Evolutionary conservation across 306 rosid species (phyloP), one percentile per base, ranked within the genome.

Genomic region (Psophocarpus tetragonolobus): DNA sequence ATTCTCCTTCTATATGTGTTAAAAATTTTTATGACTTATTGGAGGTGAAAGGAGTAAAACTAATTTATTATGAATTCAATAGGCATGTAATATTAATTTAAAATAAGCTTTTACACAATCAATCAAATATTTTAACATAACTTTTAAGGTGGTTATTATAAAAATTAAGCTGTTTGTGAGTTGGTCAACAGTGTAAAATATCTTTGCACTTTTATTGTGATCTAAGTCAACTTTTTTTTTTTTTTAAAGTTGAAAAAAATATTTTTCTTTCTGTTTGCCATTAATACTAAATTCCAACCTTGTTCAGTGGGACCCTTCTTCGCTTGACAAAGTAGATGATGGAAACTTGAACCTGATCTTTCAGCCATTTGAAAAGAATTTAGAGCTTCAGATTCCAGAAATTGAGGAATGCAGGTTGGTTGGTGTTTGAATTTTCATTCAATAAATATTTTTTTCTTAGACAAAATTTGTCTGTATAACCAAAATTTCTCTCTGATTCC

Each of bases 261-360:
- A 21, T 24, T 42, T 12, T 60, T 60, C 3, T 64, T 13, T 29
- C 11, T 27, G 21, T 27, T 38, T 58, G 7, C 10, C 33, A 68
- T 45, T 72, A 35, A 67, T 38, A 62, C 42, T 32, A 73, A 77
- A 50, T 23, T 36, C 13, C 45, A 58, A 35, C 6, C 45, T 62
- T 21, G 13, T 77, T 64, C 89, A 95, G 98, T 95, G 97, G 98
- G 87, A 84, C 32, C 97, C 99, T 13, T 76, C 89, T 20, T 58
- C 91, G 21, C 90, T 91, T 0, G 96, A 91, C 23, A 47, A 82
- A 87, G 92, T 91, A 51, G 83, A 81, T 1, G 87, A 89, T 12
- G 79, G 35, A 45, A 89, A 80, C 76, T 27, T 95, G 76, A 87
- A 87, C 79, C 76, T 86, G 30, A 85, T 88, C 36, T 95, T 95